These are phyloP conservation scores for Starmera dryadoides DNA, from an alignment of 805 yeast genomes.

Conservation along the genomic window DNA sequence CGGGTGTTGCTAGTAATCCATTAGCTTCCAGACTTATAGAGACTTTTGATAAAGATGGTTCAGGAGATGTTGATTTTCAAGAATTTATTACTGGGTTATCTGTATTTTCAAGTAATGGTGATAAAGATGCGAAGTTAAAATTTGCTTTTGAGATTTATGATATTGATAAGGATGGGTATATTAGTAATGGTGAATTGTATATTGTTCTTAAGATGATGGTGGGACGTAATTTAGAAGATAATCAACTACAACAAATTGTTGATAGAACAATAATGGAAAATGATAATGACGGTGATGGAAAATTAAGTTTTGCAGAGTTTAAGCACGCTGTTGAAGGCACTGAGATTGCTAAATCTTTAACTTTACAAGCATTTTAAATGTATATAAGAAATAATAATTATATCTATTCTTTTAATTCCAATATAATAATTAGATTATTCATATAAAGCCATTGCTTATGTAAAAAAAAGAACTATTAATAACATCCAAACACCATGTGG, in stretches of 20 bases:
- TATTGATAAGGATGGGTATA: constrained; percentile 90
- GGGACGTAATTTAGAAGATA: constrained; percentile 79
- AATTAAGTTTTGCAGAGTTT: constrained; percentile 81
- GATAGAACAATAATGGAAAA: constrained; percentile 94
- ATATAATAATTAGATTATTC: too few relatives aligned
- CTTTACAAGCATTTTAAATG: constrained; percentile 35
- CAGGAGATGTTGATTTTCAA: constrained; percentile 91
- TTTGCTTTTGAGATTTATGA: constrained; percentile 94
- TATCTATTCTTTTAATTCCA: too few relatives aligned
- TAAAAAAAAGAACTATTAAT: too few relatives aligned
- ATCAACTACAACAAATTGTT: constrained; percentile 91
- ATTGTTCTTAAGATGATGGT: constrained; percentile 95
- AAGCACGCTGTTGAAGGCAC: constrained; percentile 52
- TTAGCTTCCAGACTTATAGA: constrained; percentile 86
- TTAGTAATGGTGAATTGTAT: constrained; percentile 91
- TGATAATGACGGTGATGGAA: constrained; percentile 83
- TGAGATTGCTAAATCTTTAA: constrained; percentile 52
- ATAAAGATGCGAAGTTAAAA: constrained; percentile 69
- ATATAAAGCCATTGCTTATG: too few relatives aligned
- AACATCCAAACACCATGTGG: too few relatives aligned
- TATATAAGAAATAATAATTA: too few relatives aligned
- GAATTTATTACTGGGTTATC: constrained; percentile 86
- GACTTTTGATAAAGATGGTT: constrained; percentile 87
- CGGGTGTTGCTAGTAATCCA: constrained; percentile 88
- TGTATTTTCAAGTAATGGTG: constrained; percentile 80